Base-by-base conservation (phyloP, 768 basidiomycete genomes). In the Daedalea quercina region DNA sequence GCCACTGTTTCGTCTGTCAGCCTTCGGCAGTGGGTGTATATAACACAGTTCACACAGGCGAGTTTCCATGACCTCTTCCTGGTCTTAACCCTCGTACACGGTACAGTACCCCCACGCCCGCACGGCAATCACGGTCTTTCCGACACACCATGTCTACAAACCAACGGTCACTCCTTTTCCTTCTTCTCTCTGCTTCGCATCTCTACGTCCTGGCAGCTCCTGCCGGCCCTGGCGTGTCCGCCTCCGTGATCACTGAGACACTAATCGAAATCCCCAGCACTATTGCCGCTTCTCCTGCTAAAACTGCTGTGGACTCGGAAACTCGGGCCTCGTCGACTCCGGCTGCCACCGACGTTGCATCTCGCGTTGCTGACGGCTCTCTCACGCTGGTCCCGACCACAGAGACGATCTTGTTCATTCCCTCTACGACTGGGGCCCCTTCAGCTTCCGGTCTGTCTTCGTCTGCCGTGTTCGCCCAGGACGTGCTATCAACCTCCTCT, bases 91-190 rank as follows among this genome's bases (percentile, higher is more conserved):
- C 26, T 31, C 33, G 33, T 22, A n/a, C n/a, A n/a, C n/a, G n/a
- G n/a, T n/a, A 19, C 22, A 37, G 23, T 34, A n/a, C 23, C 54
- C 41, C 24, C 43, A 58, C 60, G 60, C 60, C 60, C 60, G 37
- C 60, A 60, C 56, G 60, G 60, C 60, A 60, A 19, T 34, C 31
- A 41, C 45, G 35, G 19, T 37, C 52, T 22, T 51, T 46, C 37
- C 52, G 24, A 6, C 13, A 20, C 47, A 26, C 3, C 23, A 58
- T 56, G 53, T 26, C 53, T 35, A 52, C 45, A 25, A 35, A 50
- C 20, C 44, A 40, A 19, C 53, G 40, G 26, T 52, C 57, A 50
- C 44, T 60, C 47, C 46, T 60, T 8, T 17, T 19, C 23, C 23
- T 43, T 20, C 37, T 51, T n/a, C 34, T 58, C 51, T 47, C 48